Evolutionary conservation across 2,329 filamentous ascomycete species (phyloP).

Genomic region (Penicillium digitatum): DNA sequence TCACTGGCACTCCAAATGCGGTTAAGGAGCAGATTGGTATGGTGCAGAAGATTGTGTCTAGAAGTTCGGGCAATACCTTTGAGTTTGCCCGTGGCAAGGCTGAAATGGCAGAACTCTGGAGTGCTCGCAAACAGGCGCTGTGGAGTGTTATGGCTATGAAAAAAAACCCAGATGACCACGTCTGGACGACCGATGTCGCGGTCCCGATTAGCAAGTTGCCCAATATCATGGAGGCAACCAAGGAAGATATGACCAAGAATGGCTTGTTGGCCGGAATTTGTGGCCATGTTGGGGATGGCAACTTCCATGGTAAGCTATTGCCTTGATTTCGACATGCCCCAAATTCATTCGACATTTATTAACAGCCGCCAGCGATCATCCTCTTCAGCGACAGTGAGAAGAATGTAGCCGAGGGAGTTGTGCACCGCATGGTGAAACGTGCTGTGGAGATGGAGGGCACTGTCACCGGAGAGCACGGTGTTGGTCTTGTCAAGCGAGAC

Average conservation of each 20-base stretch:
- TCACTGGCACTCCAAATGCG: slow-evolving; percentile 59
- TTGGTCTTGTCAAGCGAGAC: slow-evolving; percentile 66
- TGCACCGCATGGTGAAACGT: slow-evolving; percentile 66
- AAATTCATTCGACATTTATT: not conserved
- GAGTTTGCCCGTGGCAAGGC: slow-evolving; percentile 63
- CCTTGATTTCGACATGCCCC: not conserved
- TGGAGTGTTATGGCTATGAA: slow-evolving; percentile 68
- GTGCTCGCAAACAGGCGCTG: slow-evolving; percentile 68
- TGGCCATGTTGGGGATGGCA: slow-evolving; percentile 70
- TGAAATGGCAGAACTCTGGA: slow-evolving; percentile 69
- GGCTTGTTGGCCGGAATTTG: slow-evolving; percentile 64
- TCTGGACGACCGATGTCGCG: slow-evolving; percentile 79
- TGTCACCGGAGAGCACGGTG: slow-evolving; percentile 68
- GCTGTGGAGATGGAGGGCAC: slow-evolving; percentile 69
- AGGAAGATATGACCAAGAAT: slow-evolving; percentile 59
- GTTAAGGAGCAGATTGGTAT: slow-evolving; percentile 63
- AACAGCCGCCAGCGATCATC: slow-evolving; percentile 51
- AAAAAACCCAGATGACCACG: slow-evolving; percentile 55
- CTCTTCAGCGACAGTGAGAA: slow-evolving; percentile 58
- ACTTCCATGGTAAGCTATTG: slow-evolving; percentile 59
- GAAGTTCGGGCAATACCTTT: slow-evolving; percentile 56
- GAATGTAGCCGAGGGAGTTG: slow-evolving; percentile 54
- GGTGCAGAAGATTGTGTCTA: slow-evolving; percentile 57
- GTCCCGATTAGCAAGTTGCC: slow-evolving; percentile 69
- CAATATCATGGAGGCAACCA: slow-evolving; percentile 68